Base-by-base conservation (phyloP, 768 basidiomycete species). In the Pleurotus tuoliensis region DNA sequence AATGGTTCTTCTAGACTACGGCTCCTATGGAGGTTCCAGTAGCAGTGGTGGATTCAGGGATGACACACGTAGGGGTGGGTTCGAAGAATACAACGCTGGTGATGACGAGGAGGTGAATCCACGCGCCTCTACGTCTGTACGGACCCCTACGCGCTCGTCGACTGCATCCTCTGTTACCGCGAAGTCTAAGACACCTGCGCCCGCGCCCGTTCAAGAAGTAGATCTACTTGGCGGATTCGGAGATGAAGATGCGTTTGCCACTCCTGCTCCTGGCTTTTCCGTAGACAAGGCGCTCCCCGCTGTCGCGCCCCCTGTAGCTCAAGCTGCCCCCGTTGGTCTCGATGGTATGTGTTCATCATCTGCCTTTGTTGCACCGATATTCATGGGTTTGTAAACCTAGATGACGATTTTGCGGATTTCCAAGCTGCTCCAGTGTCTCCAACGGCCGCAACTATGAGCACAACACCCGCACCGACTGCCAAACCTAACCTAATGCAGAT, bases 1-100 rank as follows among this genome's bases (percentile, higher is more conserved):
- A 4, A 8, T 13, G 11, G 12, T 56, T 18, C 40, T 43, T 47
- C 61, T 51, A 76, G 73, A 75, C 50, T 66, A 62, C 18, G 45
- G 57, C 24, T 49, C 75, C 56, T 72, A 73, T 16, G 66, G 69
- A 56, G 69, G 67, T 39, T 75, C 80, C 3, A 75, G 77, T 43
- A 64, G 65, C 3, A 50, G 60, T 27, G 38, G 48, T 41, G 79
- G 79, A 1, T 91, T 88, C 72, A 76, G 81, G 50, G 90, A 92
- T 59, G 75, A 71, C 30, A 69, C 70, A 6, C 70, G 82, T 40
- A 73, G 83, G 13, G 74, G 77, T 55, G 81, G 82, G 22, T 98
- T 84, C 61, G 95, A 98, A 64, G 95, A 98, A 68, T 99, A 99
- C 69, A 91, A 96, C 61, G 97, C 96, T 11, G 96, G 96, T 1